A percentile compares a stretch with the other conserved stretches of the same genome.
Evolutionary conservation across 352 stramenopile genomes (phyloP).

Genomic region (Pythium apleroticum): DNA sequence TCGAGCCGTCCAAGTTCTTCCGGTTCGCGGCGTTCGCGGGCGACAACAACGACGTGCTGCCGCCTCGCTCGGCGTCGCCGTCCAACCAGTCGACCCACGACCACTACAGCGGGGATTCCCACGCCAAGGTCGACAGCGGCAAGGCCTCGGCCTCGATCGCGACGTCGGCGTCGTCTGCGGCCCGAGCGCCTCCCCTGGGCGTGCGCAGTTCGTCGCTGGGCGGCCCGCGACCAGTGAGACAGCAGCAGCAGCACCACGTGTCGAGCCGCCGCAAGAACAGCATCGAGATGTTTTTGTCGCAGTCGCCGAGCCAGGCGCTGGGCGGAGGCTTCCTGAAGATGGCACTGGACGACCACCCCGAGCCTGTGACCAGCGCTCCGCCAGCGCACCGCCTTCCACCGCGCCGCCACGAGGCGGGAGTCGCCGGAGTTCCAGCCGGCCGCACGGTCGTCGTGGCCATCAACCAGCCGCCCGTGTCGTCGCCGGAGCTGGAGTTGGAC

Average conservation of each 20-base stretch:
- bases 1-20: constrained; percentile 22
- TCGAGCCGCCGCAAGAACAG: constrained; percentile 78
- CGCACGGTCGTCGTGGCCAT: constrained; percentile 14
- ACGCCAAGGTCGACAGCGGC: background rate
- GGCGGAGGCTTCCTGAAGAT: constrained; percentile 79
- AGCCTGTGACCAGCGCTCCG: background rate
- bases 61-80: constrained; percentile 31
- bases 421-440: background rate
- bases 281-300: constrained; percentile 88
- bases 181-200: constrained; percentile 3
- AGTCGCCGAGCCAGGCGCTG: constrained; percentile 76
- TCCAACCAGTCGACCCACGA: constrained; percentile 50
- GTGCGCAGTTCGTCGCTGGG: constrained; percentile 23
- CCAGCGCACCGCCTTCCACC: constrained; percentile 14
- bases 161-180: background rate
- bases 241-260: constrained; percentile 5
- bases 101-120: background rate
- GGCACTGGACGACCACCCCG: constrained; percentile 51
- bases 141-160: background rate
- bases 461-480: constrained; percentile 6
- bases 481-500: constrained; percentile 9
- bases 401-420: constrained; percentile 11
- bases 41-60: constrained; percentile 36
- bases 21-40: constrained; percentile 17
- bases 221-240: background rate